Base-by-base conservation (phyloP, 2,329 filamentous ascomycete species). In the Clonostachys rosea region DNA sequence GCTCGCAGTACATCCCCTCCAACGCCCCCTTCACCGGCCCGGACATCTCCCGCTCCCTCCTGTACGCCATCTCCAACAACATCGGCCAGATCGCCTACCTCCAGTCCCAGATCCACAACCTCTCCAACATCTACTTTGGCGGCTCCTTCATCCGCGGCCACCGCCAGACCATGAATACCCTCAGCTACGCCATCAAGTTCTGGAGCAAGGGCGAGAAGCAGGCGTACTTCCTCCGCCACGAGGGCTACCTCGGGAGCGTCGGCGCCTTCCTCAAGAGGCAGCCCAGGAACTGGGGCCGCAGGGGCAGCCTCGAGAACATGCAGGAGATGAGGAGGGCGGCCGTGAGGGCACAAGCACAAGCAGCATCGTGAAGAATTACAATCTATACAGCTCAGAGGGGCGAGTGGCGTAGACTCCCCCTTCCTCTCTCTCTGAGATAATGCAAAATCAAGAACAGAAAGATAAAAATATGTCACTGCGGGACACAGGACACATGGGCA, bases 51-150 rank as follows among this genome's bases (percentile, higher is more conserved):
- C 79, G 92, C 34, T 96, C 90, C 42, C 76, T 99, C 16, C 80
- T 99, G 0, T 99, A 96, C 68, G 94, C 94, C 20, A 90, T 97
- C 56, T 92, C 87, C 64, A 97, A 97, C 73, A 97, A 97, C 68
- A 96, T 97, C 53, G 94, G 94, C 14, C 94, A 99, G 71, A 95
- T 99, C 57, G 91, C 94, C 40, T 96, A 94, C 65, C 76, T 99
- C n/a, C 94, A 97, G 63, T 94, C 90, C 6, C 91, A 96, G 64
- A 94, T 96, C 61, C 92, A 99, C 69, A 81, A 86, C 42, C 75
- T 97, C 24, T 87, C 89, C 52, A 84, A 92, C 60, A 97, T 99
- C 51, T 99, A 99, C 72, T 99, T 99, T 67, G 94, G 94, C 18
- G 94, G 94, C 20, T 94, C 88, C 7, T 99, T 97, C 64, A 97